Evolutionary conservation across 78 protist genomes (phyloP).

Genomic region (Dictyostelium citrinum): DNA sequence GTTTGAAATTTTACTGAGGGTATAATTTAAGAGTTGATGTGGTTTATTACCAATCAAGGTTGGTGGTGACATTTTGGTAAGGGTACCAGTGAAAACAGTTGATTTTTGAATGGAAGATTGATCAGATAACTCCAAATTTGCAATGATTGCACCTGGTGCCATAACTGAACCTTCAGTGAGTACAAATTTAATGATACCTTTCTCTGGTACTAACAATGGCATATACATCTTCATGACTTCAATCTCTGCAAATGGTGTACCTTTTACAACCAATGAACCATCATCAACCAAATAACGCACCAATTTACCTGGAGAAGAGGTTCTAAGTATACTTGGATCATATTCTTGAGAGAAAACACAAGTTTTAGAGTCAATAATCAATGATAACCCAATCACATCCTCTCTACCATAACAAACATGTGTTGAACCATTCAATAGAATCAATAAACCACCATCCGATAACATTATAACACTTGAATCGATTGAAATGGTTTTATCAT

Average conservation of each 20-base stretch:
- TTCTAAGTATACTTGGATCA: conserved; percentile 93
- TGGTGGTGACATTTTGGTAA: conserved; percentile 41
- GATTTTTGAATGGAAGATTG: conserved; percentile 36
- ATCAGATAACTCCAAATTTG: conserved; percentile 83
- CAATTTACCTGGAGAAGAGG: conserved; percentile 94
- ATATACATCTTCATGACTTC: conserved; percentile 98
- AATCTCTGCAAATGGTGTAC: conserved; percentile 89
- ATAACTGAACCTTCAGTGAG: conserved; percentile 88
- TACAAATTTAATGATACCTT: conserved; percentile 80
- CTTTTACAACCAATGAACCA: conserved; percentile 87
- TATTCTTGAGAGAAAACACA: conserved; percentile 88
- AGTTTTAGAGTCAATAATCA: conserved; percentile 86
- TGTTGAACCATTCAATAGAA: conserved; percentile 72
- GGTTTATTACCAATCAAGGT: conserved; percentile 67
- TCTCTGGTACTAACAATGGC: conserved; percentile 83
- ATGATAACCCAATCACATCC: conserved; percentile 80
- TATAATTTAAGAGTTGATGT: conserved; percentile 66
- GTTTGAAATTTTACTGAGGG: not conserved
- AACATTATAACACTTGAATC: conserved; percentile 50
- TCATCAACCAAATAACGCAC: conserved; percentile 90
- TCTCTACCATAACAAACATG: conserved; percentile 83
- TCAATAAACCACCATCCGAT: conserved; percentile 89
- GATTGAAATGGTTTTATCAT: conserved; percentile 40
- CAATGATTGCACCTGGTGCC: conserved; percentile 93
- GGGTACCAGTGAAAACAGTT: not conserved